Percentiles rank a stretch among this genome's conserved stretches.
These are phyloP conservation scores for Fusarium pseudonygamai DNA, from an alignment of 2,329 filamentous ascomycete species.

Conservation along the genomic window DNA sequence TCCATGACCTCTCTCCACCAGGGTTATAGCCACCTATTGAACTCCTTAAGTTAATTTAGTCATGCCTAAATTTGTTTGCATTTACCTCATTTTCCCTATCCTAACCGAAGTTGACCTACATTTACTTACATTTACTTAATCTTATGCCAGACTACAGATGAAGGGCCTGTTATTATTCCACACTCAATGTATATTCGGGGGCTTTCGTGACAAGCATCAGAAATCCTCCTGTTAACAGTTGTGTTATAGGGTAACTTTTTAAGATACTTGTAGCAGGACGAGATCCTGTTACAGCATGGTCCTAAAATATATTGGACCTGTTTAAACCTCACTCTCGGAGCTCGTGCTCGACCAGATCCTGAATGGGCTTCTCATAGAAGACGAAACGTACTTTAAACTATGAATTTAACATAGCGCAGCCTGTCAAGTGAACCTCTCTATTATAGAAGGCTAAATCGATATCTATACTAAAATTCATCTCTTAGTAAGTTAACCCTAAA, in stretches of 20 bases:
- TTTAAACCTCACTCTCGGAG: neutral
- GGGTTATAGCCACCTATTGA: neutral
- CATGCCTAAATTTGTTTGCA: neutral
- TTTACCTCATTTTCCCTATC: neutral
- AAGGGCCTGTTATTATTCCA: neutral
- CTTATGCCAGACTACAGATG: neutral
- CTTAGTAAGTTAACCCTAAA: too few relatives aligned
- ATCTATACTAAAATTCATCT: too few relatives aligned
- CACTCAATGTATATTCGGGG: neutral
- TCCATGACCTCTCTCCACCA: neutral
- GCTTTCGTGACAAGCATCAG: neutral
- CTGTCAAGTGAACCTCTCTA: neutral
- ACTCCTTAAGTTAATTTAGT: neutral
- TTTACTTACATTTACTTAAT: neutral
- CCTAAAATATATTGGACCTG: neutral
- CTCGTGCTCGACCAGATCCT: neutral
- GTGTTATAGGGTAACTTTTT: neutral
- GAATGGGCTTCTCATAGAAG: neutral
- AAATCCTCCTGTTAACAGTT: neutral
- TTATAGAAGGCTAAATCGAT: too few relatives aligned
- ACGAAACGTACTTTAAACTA: neutral
- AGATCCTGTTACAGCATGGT: neutral
- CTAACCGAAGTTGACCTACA: neutral
- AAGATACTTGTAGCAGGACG: neutral
- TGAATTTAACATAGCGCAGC: neutral